Evolutionary conservation across 2,329 filamentous ascomycete genomes (phyloP).

Genomic region (Diplodia sapinea): DNA sequence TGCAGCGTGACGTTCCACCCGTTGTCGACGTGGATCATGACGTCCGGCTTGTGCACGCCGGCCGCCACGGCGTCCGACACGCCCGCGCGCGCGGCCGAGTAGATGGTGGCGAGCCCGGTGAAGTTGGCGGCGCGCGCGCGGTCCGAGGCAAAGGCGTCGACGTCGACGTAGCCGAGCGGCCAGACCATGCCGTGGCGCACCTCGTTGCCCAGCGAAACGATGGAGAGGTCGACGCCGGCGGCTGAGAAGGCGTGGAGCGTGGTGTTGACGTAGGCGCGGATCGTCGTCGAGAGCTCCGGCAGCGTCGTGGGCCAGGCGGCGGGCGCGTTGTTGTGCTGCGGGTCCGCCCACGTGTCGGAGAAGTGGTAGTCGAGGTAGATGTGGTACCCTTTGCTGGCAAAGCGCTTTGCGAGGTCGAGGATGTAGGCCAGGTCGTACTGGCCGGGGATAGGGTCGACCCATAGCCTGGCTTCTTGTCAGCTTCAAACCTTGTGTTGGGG

Average conservation of each 20-base stretch:
- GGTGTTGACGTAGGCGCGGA: slow-evolving; percentile 72
- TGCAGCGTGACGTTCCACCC: slow-evolving; percentile 73
- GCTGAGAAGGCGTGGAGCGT: slow-evolving; percentile 66
- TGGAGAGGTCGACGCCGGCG: slow-evolving; percentile 61
- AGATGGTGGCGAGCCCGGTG: slow-evolving; percentile 66
- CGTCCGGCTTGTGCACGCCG: slow-evolving; percentile 60
- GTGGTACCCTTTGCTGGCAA: slow-evolving; percentile 65
- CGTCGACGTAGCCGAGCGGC: slow-evolving; percentile 60
- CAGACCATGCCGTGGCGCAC: slow-evolving; percentile 71
- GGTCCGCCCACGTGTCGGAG: slow-evolving; percentile 75
- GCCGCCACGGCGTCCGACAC: slow-evolving; percentile 67
- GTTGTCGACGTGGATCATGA: slow-evolving; percentile 77
- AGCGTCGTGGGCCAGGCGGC: slow-evolving; percentile 67
- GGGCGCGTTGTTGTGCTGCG: slow-evolving; percentile 66
- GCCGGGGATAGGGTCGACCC: slow-evolving; percentile 68
- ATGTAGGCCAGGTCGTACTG: slow-evolving; percentile 75
- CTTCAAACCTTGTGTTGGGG: slow-evolving; percentile 18
- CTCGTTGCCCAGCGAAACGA: slow-evolving; percentile 76
- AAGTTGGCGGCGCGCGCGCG: slow-evolving; percentile 51
- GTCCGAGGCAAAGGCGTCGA: slow-evolving; percentile 49
- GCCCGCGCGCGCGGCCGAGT: slow-evolving; percentile 68
- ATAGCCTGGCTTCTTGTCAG: slow-evolving; percentile 32
- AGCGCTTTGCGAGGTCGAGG: slow-evolving; percentile 67
- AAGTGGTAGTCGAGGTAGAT: slow-evolving; percentile 70
- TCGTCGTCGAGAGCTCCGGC: slow-evolving; percentile 58